A percentile compares a stretch with the other conserved stretches of the same genome.
phyloP scores from a whole-genome alignment of 805 yeast genomes.

The Lipomyces oligophaga region DNA sequence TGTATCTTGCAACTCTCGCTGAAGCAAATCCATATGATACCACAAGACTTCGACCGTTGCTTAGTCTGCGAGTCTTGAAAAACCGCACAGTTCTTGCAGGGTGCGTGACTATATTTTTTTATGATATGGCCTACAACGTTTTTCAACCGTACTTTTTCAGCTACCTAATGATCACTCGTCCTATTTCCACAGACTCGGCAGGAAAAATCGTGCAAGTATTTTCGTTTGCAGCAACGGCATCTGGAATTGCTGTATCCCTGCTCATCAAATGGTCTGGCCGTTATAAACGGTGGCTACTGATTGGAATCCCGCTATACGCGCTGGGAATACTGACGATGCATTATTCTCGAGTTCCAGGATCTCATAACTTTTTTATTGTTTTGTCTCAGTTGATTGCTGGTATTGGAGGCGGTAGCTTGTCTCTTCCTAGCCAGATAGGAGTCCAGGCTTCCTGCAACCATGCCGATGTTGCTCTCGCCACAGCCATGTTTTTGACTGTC shows the following conservation, averaged over 20 bases:
- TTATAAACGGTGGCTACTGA: slow-evolving; percentile 51
- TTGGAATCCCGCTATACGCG: slow-evolving; percentile 53
- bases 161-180: slow-evolving; percentile 49
- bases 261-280: slow-evolving; percentile 46
- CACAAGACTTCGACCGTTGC: slow-evolving; percentile 44
- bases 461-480: slow-evolving; percentile 54
- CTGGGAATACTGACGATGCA: slow-evolving; percentile 52
- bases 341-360: slow-evolving; percentile 47
- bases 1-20: slow-evolving; percentile 41
- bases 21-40: slow-evolving; percentile 11
- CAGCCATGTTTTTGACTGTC: slow-evolving; percentile 50
- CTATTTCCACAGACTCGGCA: slow-evolving; percentile 54
- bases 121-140: slow-evolving; percentile 57
- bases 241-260: slow-evolving; percentile 53
- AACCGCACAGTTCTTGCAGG: slow-evolving; percentile 71
- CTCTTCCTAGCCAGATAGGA: slow-evolving; percentile 54
- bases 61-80: slow-evolving; percentile 51
- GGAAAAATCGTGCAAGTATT: slow-evolving; percentile 54
- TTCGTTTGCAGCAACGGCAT: slow-evolving; percentile 57
- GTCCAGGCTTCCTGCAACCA: slow-evolving; percentile 45
- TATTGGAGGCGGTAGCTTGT: slow-evolving; percentile 61
- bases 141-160: slow-evolving; percentile 61
- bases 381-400: slow-evolving; percentile 52
- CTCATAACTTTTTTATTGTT: slow-evolving; percentile 52
- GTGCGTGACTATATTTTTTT: slow-evolving; percentile 49